Percentiles rank a stretch among this genome's conserved stretches.
Conservation (phyloP, 345 rosid genomes). For the Streptanthus diversifolius region DNA sequence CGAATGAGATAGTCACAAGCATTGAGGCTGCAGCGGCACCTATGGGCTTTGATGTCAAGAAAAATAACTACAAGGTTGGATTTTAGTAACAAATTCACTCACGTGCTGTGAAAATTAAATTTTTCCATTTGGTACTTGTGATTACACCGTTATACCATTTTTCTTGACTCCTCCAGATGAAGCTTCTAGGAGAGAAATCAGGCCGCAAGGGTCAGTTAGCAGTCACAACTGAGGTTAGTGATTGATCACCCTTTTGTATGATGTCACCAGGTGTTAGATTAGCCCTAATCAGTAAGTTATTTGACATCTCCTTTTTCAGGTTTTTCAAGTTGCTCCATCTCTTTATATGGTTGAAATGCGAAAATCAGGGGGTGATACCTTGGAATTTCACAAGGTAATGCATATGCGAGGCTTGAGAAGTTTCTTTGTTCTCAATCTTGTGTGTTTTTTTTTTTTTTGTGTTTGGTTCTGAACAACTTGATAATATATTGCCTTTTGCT, state of each 20-base stretch:
- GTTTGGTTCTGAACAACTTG: background rate
- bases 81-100: background rate
- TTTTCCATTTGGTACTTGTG: background rate
- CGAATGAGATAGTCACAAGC: slow-evolving; percentile 83
- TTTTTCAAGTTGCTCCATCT: slow-evolving; percentile 95
- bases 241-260: background rate
- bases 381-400: slow-evolving; percentile 91
- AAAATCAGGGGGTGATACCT: slow-evolving; percentile 92
- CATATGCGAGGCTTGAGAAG: background rate
- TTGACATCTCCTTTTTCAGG: slow-evolving; percentile 39
- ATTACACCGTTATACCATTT: background rate
- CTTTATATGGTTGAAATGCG: slow-evolving; percentile 94
- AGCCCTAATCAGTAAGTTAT: background rate
- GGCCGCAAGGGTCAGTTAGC: slow-evolving; percentile 99
- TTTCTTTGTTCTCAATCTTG: background rate
- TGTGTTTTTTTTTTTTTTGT: background rate
- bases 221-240: slow-evolving; percentile 78
- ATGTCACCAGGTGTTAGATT: background rate
- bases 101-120: background rate
- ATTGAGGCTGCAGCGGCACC: slow-evolving; percentile 85
- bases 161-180: slow-evolving; percentile 50
- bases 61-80: slow-evolving; percentile 81
- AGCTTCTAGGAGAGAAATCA: slow-evolving; percentile 84
- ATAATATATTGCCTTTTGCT: background rate
- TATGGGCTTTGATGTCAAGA: slow-evolving; percentile 92